phyloP scores from a whole-genome alignment of 129 eudicot genomes.

The Solidago caesia region DNA sequence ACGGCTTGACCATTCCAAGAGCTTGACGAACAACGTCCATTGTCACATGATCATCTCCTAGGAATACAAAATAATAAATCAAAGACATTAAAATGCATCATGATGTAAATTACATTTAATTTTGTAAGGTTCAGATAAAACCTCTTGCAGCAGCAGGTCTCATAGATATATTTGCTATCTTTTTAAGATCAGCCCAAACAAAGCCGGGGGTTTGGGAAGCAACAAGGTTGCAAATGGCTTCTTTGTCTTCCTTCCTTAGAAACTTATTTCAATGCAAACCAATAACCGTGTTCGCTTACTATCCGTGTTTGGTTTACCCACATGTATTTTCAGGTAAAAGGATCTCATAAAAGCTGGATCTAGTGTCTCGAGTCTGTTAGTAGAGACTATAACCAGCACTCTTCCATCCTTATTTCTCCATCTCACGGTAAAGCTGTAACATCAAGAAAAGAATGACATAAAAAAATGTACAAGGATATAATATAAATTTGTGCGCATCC shows the following conservation, averaged over 20 bases:
- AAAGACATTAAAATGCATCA: neutral
- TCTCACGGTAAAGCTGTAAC: too few species aligned
- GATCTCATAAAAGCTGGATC: neutral
- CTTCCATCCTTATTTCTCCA: too few species aligned
- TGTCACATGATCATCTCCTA: conserved; percentile 2
- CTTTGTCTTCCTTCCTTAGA: neutral
- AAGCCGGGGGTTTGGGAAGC: neutral
- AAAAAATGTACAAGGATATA: too few species aligned
- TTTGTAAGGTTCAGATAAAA: neutral
- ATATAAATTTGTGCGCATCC: too few species aligned
- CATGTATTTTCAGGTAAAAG: neutral
- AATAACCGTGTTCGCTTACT: neutral
- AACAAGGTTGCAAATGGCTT: neutral
- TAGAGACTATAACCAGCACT: too few species aligned
- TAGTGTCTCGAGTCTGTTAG: neutral
- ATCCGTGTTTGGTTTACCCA: neutral
- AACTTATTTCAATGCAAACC: neutral
- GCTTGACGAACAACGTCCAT: neutral
- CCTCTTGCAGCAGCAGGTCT: neutral
- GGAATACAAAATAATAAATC: neutral
- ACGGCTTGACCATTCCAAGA: neutral
- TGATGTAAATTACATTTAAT: neutral
- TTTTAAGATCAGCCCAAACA: conserved; percentile 2
- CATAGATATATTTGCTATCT: neutral
- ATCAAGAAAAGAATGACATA: too few species aligned